Base-by-base conservation (phyloP, 441 rosid species). In the Metrosideros polymorpha region DNA sequence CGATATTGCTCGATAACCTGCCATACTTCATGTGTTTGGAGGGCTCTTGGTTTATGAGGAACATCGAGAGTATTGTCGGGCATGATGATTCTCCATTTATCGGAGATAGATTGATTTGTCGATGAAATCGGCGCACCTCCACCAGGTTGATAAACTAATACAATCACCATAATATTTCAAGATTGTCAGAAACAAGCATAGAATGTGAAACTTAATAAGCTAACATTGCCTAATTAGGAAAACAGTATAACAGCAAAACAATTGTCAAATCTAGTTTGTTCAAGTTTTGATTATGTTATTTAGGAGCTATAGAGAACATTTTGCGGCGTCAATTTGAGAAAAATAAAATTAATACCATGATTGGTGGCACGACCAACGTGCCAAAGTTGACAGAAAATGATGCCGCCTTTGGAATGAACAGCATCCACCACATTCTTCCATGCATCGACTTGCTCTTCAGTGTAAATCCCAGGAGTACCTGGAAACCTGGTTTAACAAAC, bases 301-400 rank as follows among this genome's bases (percentile, higher is more conserved):
- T 32, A 18, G 76, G 6, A 63, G 76, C 13, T 30, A 45, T n/a
- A 50, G 42, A 45, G 2, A 53, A 45, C 29, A 30, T 8, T 17
- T 50, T 9, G 43, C 7, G 30, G 51, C 5, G 8, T 45, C 18
- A 6, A 19, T 84, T 15, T 29, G 15, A n/a, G 9, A 15, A 9
- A 29, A 32, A 84, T 7, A 9, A 22, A 27, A 4, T 10, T 50
- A 7, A 9, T 82, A 86, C 88, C 88, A 14, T 12, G 82, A 35
- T 83, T 75, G 82, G 88, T 49, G 51, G 82, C 85, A 27, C 85
- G 88, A 19, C 88, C 88, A 12, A 83, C 88, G 71, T 86, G 88
- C 88, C 88, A 86, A 22, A 86, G 82, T 56, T 86, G 88, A 57
- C 88, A 86, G 82, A 86, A 86, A 59, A 83, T 82, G 29, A 86